Evolutionary conservation across 768 basidiomycete genomes (phyloP).

Genomic region (Lactifluus subvellereus): DNA sequence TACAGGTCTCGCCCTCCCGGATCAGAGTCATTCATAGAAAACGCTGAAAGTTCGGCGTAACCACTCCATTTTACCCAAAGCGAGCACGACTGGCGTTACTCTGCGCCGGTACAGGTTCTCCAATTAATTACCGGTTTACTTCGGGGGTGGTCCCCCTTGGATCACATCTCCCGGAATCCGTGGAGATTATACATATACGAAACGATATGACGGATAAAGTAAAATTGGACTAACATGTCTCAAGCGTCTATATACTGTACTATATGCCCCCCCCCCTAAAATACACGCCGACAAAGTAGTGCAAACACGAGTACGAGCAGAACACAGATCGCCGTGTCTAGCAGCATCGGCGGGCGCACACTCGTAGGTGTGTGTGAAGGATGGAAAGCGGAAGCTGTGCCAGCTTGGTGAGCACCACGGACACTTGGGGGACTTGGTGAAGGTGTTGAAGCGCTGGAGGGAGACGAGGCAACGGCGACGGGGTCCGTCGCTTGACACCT

Average conservation of each 20-base stretch:
- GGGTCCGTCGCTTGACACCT: not conserved
- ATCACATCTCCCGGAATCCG: not conserved
- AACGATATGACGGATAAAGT: constrained; percentile 8
- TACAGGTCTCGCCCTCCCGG: not conserved
- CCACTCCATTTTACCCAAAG: not conserved
- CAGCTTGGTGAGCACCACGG: not conserved
- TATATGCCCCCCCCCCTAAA: constrained; percentile 28
- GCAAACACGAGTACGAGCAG: constrained; percentile 62
- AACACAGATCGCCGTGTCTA: constrained; percentile 72
- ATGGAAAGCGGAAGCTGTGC: not conserved
- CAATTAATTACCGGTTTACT: not conserved
- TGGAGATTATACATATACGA: not conserved
- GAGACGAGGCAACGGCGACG: not conserved
- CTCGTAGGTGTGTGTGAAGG: not conserved
- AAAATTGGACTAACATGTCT: not conserved
- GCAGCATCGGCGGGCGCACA: constrained; percentile 49
- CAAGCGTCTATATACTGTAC: not conserved
- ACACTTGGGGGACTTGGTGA: not conserved
- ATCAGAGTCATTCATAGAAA: not conserved
- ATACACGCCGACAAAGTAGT: constrained; percentile 56
- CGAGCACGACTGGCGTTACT: not conserved
- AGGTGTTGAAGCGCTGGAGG: not conserved
- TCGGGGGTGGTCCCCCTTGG: not conserved
- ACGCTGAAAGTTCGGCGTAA: not conserved
- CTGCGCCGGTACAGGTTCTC: not conserved